Base-by-base conservation (phyloP, 208 protist genomes). In the Trypanosoma brucei region DNA sequence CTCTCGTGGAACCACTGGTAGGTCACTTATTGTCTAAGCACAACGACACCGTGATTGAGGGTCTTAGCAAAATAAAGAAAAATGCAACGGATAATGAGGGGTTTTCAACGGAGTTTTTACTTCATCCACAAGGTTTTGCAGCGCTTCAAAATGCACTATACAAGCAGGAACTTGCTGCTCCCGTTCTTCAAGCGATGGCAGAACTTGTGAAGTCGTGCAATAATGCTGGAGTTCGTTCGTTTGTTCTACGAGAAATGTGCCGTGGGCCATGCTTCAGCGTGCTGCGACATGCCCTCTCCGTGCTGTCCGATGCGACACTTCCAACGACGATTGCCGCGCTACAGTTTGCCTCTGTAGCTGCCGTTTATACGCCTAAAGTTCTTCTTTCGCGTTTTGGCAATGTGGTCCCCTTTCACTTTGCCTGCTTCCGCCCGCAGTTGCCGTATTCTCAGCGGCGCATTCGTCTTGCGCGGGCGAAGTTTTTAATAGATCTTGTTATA, bases 11-110 rank as follows among this genome's bases (percentile, higher is more conserved):
- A 65, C 88, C 84, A 2, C 52, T 92, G 7, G 64, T 94, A 39
- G 88, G 88, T 4, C 81, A 92, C 45, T 68, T 94, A 45, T 72
- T 96, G 14, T 96, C 90, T 48, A 78, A 83, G 67, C 86, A 94
- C 63, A 76, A 71, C n/a, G 81, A 92, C 55, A 93, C 84, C 0
- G 83, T 91, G 8, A 62, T 72, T 33, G 90, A 96, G 51, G 90
- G 90, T 0, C 69, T 95, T 0, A 57, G 76, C 14, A 93, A 92
- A 65, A 93, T 95, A 52, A 53, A 71, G 11, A 78, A 42, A 2
- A 62, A 76, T 30, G 76, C 68, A 3, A 60, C 52, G 55, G 48
- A 65, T 3, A 76, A 84, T 55, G 38, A 67, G 30, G 61, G 65
- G 7, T 87, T 93, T 57, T 75, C 81, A 5, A 68, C 75, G 6